Conservation (phyloP, 2,329 filamentous ascomycete genomes). For the Phyllosticta citribraziliensis region DNA sequence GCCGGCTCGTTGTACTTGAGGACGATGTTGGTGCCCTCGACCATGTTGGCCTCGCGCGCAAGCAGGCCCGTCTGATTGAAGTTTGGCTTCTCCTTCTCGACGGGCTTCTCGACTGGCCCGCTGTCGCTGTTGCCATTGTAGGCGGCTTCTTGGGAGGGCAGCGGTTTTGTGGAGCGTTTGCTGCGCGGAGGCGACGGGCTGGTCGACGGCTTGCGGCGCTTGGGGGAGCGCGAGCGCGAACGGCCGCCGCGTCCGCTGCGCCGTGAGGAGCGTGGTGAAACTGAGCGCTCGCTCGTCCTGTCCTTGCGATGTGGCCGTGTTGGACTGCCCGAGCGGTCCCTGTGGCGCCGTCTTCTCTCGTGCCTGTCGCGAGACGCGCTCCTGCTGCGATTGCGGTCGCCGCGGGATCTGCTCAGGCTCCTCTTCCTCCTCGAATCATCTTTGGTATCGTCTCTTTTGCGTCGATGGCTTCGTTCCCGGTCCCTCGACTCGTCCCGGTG, state of each 20-base stretch:
- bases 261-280: constrained; percentile 3
- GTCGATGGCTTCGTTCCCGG: neutral
- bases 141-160: constrained; percentile 38
- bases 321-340: constrained; percentile 18
- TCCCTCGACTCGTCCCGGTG: neutral
- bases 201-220: constrained; percentile 24
- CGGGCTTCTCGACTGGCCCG: constrained; percentile 17
- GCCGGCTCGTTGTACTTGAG: constrained; percentile 95
- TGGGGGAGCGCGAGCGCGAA: constrained; percentile 18
- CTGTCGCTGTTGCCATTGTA: constrained; percentile 24
- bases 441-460: neutral
- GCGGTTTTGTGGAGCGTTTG: constrained; percentile 31
- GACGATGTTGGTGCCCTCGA: constrained; percentile 64
- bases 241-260: constrained; percentile 15
- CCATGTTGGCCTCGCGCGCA: constrained; percentile 78
- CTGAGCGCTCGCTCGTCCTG: neutral
- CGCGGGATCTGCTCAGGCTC: constrained; percentile 11
- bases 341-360: constrained; percentile 8
- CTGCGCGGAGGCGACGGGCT: constrained; percentile 31
- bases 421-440: constrained; percentile 11
- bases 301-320: constrained; percentile 17
- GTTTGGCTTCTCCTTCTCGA: constrained; percentile 79
- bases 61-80: constrained; percentile 70
- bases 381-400: constrained; percentile 9
- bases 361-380: constrained; percentile 8